Percentiles rank a stretch among this genome's conserved stretches.
Evolutionary conservation across 2,329 filamentous ascomycete species (phyloP).

Genomic region (Aspergillaceae sp.): DNA sequence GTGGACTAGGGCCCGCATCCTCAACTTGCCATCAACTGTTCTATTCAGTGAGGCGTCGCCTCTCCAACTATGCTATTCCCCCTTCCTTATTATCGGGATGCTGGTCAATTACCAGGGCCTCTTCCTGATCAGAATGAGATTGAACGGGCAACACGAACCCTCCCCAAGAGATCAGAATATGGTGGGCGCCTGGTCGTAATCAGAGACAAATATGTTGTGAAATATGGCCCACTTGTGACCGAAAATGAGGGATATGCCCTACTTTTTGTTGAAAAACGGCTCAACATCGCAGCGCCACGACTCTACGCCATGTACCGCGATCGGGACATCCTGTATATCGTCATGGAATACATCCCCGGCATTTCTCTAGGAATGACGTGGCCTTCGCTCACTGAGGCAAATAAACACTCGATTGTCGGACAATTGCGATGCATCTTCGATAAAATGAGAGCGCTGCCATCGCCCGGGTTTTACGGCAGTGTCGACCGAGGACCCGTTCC

Average conservation of each 20-base stretch:
- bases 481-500: neutral
- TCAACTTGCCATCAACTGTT: no score
- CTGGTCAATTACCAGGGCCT: slow-evolving; percentile 10
- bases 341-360: neutral
- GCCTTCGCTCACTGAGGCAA: neutral
- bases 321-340: neutral
- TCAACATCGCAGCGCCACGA: slow-evolving; percentile 7
- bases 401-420: neutral
- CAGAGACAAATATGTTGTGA: slow-evolving; percentile 14
- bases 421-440: neutral
- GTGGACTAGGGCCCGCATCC: no score
- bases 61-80: no score
- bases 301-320: neutral
- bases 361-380: neutral
- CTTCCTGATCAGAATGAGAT: slow-evolving; percentile 12
- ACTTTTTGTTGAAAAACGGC: slow-evolving; percentile 11
- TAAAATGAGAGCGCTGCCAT: neutral
- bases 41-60: no score
- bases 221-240: slow-evolving; percentile 12
- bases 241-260: slow-evolving; percentile 17
- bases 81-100: slow-evolving; percentile 11
- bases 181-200: slow-evolving; percentile 12
- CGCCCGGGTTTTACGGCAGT: neutral
- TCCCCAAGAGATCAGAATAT: slow-evolving; percentile 11
- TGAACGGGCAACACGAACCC: slow-evolving; percentile 8